Evolutionary conservation across 164 flowering plant genomes (phyloP).

Genomic region (Magnolia changhungtana): DNA sequence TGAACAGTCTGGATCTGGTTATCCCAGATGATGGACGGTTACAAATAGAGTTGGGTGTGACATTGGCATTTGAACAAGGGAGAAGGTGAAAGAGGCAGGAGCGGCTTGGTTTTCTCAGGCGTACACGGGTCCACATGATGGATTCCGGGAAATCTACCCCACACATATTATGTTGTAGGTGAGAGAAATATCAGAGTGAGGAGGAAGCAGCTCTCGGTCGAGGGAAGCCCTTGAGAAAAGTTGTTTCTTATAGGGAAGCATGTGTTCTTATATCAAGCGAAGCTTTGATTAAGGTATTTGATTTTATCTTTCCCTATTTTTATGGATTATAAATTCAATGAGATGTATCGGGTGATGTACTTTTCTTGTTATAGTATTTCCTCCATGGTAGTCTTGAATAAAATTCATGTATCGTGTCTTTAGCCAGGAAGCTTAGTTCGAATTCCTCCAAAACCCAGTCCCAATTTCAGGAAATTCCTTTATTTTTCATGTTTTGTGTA

Average conservation of each 20-base stretch:
- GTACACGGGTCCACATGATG: too few relatives aligned
- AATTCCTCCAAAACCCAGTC: not conserved
- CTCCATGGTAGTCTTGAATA: not conserved
- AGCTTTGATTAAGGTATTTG: conserved; percentile 60
- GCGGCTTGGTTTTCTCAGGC: too few relatives aligned
- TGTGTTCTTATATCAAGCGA: conserved; percentile 65
- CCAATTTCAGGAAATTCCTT: not conserved
- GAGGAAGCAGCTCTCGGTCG: conserved; percentile 99
- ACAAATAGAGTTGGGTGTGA: too few relatives aligned
- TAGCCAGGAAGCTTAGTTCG: not conserved
- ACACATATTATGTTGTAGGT: conserved; percentile 39
- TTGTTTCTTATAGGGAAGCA: conserved; percentile 89
- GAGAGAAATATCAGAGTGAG: conserved; percentile 92
- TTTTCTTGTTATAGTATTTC: not conserved
- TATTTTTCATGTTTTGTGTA: too few relatives aligned
- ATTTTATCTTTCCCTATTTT: conserved; percentile 2
- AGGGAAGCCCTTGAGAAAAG: conserved; percentile 91
- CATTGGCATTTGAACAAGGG: too few relatives aligned
- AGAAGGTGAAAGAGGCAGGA: too few relatives aligned
- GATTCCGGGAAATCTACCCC: too few relatives aligned
- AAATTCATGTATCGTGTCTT: not conserved
- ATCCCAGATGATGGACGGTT: too few relatives aligned
- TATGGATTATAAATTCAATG: not conserved
- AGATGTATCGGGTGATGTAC: not conserved
- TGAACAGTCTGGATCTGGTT: too few relatives aligned